Evolutionary conservation across 2,329 filamentous ascomycete species (phyloP), one percentile per base, ranked within the genome.

Genomic region (Paecilomyces niveus): DNA sequence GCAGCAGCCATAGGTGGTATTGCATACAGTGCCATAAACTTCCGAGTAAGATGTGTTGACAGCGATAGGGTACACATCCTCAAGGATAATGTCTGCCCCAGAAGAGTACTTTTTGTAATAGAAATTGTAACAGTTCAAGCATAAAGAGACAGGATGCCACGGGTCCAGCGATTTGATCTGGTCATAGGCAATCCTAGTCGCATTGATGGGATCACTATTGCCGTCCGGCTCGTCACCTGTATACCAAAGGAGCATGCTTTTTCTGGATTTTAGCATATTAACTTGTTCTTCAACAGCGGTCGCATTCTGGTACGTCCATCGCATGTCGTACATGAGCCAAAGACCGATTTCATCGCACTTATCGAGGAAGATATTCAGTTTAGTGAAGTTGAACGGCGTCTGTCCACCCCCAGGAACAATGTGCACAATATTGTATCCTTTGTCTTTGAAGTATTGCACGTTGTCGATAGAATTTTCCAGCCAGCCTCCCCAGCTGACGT

Each of bases 121-220:
- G 71, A 84, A 86, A 70, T 87, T 81, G 57, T 80, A 77, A 74
- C 85, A 87, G 71, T 86, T 87, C 52, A 87, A 77, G 1, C 80
- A 81, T 3, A 86, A 73, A 1, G 80, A 80, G 1, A 85, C 79
- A 0, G 84, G 84, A 70, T 87, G 85, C 70, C 86, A 87, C 0
- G 81, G 81, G 68, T 87, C 85, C 1, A 85, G 68, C 0, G 67
- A 59, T 58, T 75, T 76, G 65, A 85, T 78, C 5, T 76, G 65
- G 33, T 75, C 66, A 64, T 81, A 78, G 0, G 79, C 74, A 21
- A 71, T 61, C 1, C 62, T 59, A 0, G 82, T 77, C 0, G 76
- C 75, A 59, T 80, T 74, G 57, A 85, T 77, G 5, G 83, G 78
- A 63, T 85, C 78, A 57, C 82, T 77, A 68, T 77, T 77, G 21